Evolutionary conservation across 129 eudicot species (phyloP).

Genomic region (Gnaphalium uliginosum): DNA sequence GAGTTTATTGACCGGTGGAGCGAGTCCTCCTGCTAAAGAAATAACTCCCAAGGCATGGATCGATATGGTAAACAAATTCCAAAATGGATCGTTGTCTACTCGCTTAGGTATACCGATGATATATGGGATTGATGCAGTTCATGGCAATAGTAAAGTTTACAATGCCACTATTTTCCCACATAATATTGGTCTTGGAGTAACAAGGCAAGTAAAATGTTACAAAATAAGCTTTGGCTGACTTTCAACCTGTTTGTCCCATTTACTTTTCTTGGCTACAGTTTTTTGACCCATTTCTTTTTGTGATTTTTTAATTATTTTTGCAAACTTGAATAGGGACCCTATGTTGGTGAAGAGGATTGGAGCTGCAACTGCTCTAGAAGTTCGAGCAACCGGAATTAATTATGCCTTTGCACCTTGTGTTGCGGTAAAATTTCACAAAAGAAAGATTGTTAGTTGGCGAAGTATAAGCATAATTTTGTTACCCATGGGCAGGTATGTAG

Average conservation of each 20-base stretch:
- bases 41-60: constrained; percentile 51
- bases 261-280: too few relatives aligned
- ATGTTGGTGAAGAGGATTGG: constrained; percentile 65
- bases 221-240: too few relatives aligned
- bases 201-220: constrained; percentile 45
- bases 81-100: constrained; percentile 41
- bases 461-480: constrained; percentile 21
- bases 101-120: constrained; percentile 46
- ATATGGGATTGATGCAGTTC: constrained; percentile 49
- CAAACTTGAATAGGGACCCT: constrained; percentile 55
- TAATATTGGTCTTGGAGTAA: constrained; percentile 52
- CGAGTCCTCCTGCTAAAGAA: constrained; percentile 62
- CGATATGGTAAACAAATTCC: constrained; percentile 35
- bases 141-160: constrained; percentile 46
- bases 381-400: constrained; percentile 81
- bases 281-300: too few relatives aligned
- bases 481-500: constrained; percentile 47
- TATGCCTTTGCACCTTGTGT: constrained; percentile 85
- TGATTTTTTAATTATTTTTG: not conserved
- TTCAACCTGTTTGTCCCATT: too few relatives aligned
- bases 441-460: not conserved
- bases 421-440: constrained; percentile 37
- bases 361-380: constrained; percentile 91
- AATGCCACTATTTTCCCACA: constrained; percentile 46
- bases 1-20: constrained; percentile 84